phyloP scores from a whole-genome alignment of 2,329 filamentous ascomycete species.

The Fusarium albidum region DNA sequence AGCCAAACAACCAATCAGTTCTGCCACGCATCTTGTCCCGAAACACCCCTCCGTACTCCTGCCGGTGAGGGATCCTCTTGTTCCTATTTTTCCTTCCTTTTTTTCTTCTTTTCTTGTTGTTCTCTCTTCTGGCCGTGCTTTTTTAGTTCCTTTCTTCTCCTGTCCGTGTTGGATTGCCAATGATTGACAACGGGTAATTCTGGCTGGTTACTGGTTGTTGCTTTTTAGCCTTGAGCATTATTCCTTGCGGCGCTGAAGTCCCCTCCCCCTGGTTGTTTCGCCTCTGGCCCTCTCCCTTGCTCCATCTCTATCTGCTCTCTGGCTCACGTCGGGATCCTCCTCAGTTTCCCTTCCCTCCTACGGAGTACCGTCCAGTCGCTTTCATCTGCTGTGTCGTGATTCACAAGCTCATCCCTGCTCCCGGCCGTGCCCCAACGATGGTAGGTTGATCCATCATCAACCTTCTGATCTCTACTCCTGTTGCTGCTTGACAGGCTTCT shows the following conservation, averaged over 20 bases:
- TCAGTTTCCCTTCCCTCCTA: conserved; percentile 15
- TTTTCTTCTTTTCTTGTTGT: not conserved
- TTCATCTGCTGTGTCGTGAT: conserved; percentile 28
- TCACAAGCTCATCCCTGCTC: conserved; percentile 33
- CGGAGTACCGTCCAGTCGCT: conserved; percentile 24
- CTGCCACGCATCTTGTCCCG: conserved; percentile 4
- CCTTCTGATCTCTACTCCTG: conserved; percentile 17
- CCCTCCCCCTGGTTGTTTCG: conserved; percentile 16
- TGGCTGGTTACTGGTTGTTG: conserved; percentile 20
- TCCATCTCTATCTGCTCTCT: conserved; percentile 19
- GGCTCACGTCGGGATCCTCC: conserved; percentile 11
- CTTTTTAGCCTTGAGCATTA: conserved; percentile 6
- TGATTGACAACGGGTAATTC: conserved; percentile 3
- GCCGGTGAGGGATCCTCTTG: conserved; percentile 13
- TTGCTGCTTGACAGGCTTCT: conserved; percentile 6
- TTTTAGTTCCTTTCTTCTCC: conserved; percentile 11
- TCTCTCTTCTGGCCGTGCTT: conserved; percentile 15
- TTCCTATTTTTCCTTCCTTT: not conserved
- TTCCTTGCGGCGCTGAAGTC: conserved; percentile 19
- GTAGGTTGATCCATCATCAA: conserved; percentile 30
- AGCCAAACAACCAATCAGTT: conserved; percentile 26
- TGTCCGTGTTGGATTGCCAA: conserved; percentile 17
- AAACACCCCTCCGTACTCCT: conserved; percentile 15
- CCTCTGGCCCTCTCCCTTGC: conserved; percentile 20
- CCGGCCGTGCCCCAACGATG: conserved; percentile 11